phyloP scores from a whole-genome alignment of 2,329 filamentous ascomycete genomes.

The Colletotrichum acutatum region DNA sequence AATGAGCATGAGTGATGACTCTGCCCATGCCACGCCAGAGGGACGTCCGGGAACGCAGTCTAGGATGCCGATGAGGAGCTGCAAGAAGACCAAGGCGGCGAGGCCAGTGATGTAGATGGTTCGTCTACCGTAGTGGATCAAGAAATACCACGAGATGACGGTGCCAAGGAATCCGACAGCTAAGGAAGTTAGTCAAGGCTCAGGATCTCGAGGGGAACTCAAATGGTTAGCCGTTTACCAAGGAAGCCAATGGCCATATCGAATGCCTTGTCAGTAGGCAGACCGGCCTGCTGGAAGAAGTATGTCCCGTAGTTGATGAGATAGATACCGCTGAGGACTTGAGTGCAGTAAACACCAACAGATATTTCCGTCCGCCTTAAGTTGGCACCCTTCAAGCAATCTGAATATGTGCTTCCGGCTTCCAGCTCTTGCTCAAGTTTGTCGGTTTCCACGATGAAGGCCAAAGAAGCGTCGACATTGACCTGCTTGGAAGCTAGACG shows the following conservation, averaged over 20 bases:
- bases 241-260: constrained; percentile 56
- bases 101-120: constrained; percentile 55
- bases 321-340: constrained; percentile 72
- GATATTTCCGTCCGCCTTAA: constrained; percentile 66
- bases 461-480: constrained; percentile 59
- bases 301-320: constrained; percentile 73
- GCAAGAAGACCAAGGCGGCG: constrained; percentile 48
- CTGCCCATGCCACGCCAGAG: constrained; percentile 55
- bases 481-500: constrained; percentile 58
- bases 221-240: constrained; percentile 47
- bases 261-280: constrained; percentile 50
- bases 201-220: constrained; percentile 61
- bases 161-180: constrained; percentile 57
- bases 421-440: constrained; percentile 63
- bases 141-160: constrained; percentile 55
- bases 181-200: constrained; percentile 45
- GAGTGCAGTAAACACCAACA: constrained; percentile 71
- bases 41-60: constrained; percentile 56
- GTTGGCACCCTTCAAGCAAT: constrained; percentile 62
- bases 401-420: constrained; percentile 59
- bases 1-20: constrained; percentile 60
- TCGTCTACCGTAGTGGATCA: constrained; percentile 54
- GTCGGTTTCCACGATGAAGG: constrained; percentile 69
- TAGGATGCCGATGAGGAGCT: constrained; percentile 56
- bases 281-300: constrained; percentile 59